phyloP scores from a whole-genome alignment of 805 yeast species.

The Myxozyma kluyveri region DNA sequence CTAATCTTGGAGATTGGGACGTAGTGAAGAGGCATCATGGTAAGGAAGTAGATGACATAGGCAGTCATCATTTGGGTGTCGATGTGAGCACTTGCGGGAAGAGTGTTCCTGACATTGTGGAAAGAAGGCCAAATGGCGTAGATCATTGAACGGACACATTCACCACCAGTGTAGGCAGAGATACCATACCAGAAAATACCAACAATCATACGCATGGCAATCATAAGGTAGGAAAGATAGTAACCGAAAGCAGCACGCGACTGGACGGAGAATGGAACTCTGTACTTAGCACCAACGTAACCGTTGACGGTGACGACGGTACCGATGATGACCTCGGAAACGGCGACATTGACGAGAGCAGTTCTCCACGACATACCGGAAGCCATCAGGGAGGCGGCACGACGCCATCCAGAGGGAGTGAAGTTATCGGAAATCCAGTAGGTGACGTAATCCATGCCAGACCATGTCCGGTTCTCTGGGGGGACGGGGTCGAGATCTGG shows the following conservation, averaged over 20 bases:
- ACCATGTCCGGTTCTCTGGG: slow-evolving; percentile 46
- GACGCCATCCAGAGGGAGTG: slow-evolving; percentile 27
- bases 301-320: slow-evolving; percentile 65
- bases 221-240: slow-evolving; percentile 69
- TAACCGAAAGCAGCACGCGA: slow-evolving; percentile 78
- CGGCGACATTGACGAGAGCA: slow-evolving; percentile 24
- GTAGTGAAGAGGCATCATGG: slow-evolving; percentile 26
- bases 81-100: slow-evolving; percentile 49
- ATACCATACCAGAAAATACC: slow-evolving; percentile 86
- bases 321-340: slow-evolving; percentile 50
- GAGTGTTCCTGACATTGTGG: slow-evolving; percentile 45
- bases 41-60: slow-evolving; percentile 32
- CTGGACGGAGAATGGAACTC: slow-evolving; percentile 79
- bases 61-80: slow-evolving; percentile 32
- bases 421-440: slow-evolving; percentile 28
- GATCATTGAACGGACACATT: slow-evolving; percentile 75
- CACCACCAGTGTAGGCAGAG: slow-evolving; percentile 80
- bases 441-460: slow-evolving; percentile 25
- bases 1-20: slow-evolving; percentile 27
- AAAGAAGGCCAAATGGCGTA: slow-evolving; percentile 62
- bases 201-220: slow-evolving; percentile 82
- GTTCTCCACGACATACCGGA: slow-evolving; percentile 28
- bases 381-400: slow-evolving; percentile 27
- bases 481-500: slow-evolving; percentile 29
- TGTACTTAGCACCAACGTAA: slow-evolving; percentile 76